Evolutionary conservation across 2,329 filamentous ascomycete genomes (phyloP).

Genomic region (Verticillium alfalfae): DNA sequence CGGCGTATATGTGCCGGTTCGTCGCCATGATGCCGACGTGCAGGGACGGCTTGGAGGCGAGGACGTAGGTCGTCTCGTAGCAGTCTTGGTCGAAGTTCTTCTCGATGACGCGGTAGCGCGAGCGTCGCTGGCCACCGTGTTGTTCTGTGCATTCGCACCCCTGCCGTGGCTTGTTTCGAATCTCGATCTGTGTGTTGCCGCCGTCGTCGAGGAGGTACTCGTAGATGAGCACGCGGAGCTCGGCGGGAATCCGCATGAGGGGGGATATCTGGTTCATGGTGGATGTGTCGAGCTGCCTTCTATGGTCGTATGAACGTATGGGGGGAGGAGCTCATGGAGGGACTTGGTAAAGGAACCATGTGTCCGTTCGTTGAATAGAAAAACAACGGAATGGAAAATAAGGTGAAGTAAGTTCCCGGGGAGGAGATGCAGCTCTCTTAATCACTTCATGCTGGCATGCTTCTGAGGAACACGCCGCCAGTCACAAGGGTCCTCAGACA

Average conservation of each 20-base stretch:
- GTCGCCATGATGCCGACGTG: constrained; percentile 39
- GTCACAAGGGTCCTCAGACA: neutral
- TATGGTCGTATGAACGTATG: neutral
- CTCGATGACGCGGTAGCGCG: constrained; percentile 35
- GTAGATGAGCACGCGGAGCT: constrained; percentile 38
- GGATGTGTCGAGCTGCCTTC: neutral
- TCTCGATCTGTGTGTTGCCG: constrained; percentile 28
- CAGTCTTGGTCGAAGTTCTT: constrained; percentile 31
- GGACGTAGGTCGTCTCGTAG: constrained; percentile 48
- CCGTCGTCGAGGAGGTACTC: constrained; percentile 35
- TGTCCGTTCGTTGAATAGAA: no score
- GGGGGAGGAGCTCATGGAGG: neutral
- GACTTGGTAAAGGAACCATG: no score
- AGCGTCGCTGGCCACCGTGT: constrained; percentile 17
- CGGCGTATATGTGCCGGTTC: constrained; percentile 43
- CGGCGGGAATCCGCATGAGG: constrained; percentile 27
- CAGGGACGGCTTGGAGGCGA: constrained; percentile 33
- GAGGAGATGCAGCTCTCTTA: neutral
- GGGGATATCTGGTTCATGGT: neutral
- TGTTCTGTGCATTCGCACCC: neutral
- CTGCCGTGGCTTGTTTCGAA: constrained; percentile 19
- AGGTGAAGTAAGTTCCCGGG: neutral
- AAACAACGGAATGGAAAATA: no score
- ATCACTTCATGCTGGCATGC: neutral
- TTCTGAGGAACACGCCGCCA: neutral